phyloP scores from a whole-genome alignment of 139 green algal species.

The Chlorella sp. region DNA sequence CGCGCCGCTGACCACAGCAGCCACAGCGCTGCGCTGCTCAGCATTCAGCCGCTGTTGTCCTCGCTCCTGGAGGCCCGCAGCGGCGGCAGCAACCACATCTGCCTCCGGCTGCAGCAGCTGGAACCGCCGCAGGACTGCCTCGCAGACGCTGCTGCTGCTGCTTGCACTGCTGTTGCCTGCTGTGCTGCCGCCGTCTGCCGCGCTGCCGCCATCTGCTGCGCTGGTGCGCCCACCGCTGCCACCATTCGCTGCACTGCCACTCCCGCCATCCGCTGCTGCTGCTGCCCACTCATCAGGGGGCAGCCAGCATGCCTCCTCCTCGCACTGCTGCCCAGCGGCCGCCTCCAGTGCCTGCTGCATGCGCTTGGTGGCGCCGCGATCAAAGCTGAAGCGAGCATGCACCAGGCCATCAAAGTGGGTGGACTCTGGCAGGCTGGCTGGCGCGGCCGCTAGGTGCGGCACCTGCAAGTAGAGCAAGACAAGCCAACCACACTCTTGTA shows the following conservation, averaged over 20 bases:
- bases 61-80: neutral
- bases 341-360: slow-evolving; percentile 51
- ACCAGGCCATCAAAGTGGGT: slow-evolving; percentile 32
- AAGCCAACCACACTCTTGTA: too few relatives aligned
- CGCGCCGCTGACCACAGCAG: slow-evolving; percentile 50
- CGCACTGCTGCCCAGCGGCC: neutral
- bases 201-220: neutral
- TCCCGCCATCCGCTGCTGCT: neutral
- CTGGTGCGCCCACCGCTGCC: too few relatives aligned
- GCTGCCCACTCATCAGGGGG: neutral
- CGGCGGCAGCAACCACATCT: neutral
- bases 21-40: slow-evolving; percentile 66
- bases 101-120: neutral
- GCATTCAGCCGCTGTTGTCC: slow-evolving; percentile 53
- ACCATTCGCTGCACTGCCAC: neutral
- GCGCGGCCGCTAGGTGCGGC: neutral
- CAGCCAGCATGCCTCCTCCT: slow-evolving; percentile 1
- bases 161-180: too few relatives aligned
- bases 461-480: neutral
- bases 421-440: neutral
- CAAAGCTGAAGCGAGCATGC: slow-evolving; percentile 66
- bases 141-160: neutral
- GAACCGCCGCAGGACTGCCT: slow-evolving; percentile 16
- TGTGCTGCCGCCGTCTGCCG: too few relatives aligned
- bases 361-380: slow-evolving; percentile 40